Percentiles rank a stretch among this genome's conserved stretches.
phyloP scores from a whole-genome alignment of 495 filamentous ascomycete genomes.

The Cryomyces minteri region DNA sequence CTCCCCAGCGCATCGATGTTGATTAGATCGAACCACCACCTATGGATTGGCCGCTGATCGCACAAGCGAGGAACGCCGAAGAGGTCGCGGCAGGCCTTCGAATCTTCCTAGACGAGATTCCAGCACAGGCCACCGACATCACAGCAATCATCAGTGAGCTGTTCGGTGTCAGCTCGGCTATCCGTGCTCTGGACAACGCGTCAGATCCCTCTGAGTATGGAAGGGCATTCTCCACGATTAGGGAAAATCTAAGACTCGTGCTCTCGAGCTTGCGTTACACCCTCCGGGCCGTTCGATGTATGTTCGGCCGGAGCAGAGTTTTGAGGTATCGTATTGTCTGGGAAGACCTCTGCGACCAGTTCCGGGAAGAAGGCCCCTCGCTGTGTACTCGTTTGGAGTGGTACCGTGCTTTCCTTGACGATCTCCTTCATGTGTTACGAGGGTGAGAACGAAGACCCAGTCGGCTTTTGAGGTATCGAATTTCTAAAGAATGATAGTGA shows the following conservation, averaged over 20 bases:
- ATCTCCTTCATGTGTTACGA: too few species aligned
- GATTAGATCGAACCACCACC: too few species aligned
- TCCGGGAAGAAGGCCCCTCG: constrained; percentile 31
- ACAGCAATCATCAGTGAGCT: constrained; percentile 34
- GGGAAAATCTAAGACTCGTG: constrained; percentile 26
- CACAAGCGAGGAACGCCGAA: constrained; percentile 30
- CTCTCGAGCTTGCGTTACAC: constrained; percentile 32
- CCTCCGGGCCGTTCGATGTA: constrained; percentile 30
- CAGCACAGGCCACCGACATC: constrained; percentile 34
- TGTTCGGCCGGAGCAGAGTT: constrained; percentile 27
- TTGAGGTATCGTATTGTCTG: constrained; percentile 30
- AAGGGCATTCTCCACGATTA: constrained; percentile 19
- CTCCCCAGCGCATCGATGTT: too few species aligned
- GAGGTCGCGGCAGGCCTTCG: constrained; percentile 34
- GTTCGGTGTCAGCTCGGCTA: constrained; percentile 30
- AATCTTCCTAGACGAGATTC: constrained; percentile 31
- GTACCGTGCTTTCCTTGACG: constrained; percentile 36
- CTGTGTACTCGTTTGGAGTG: constrained; percentile 32
- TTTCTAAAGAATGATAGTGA: too few species aligned
- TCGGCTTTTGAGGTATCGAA: too few species aligned
- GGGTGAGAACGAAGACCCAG: too few species aligned
- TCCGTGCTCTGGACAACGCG: constrained; percentile 27
- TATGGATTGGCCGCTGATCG: constrained; percentile 27
- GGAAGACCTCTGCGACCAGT: constrained; percentile 29
- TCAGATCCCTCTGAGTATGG: constrained; percentile 18